Percentiles rank a stretch among this genome's conserved stretches.
Conservation (phyloP, 805 yeast species). For the Metschnikowia hibisci region DNA sequence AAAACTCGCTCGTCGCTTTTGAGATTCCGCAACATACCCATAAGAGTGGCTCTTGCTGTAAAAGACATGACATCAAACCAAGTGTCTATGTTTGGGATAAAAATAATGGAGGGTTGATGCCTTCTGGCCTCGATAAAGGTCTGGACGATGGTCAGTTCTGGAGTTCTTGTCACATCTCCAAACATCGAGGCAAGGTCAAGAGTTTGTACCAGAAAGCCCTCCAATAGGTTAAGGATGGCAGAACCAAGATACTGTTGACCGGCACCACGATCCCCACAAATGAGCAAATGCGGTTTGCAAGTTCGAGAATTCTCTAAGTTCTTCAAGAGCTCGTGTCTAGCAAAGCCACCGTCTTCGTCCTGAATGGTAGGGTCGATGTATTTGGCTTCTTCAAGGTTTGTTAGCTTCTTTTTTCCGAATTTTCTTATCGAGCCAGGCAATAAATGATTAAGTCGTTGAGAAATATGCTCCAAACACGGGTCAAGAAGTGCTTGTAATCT, state of each 20-base stretch:
- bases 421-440: slow-evolving; percentile 50
- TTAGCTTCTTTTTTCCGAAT: slow-evolving; percentile 40
- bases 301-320: slow-evolving; percentile 55
- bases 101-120: slow-evolving; percentile 83
- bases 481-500: slow-evolving; percentile 61
- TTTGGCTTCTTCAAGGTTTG: slow-evolving; percentile 66
- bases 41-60: slow-evolving; percentile 67
- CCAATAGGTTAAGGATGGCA: slow-evolving; percentile 76
- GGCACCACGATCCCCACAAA: slow-evolving; percentile 70
- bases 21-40: slow-evolving; percentile 63
- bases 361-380: slow-evolving; percentile 54
- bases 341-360: slow-evolving; percentile 63
- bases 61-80: slow-evolving; percentile 69
- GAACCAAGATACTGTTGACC: slow-evolving; percentile 86
- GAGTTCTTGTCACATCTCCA: slow-evolving; percentile 73
- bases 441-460: slow-evolving; percentile 47
- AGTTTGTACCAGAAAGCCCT: slow-evolving; percentile 85
- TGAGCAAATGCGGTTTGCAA: slow-evolving; percentile 75
- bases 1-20: slow-evolving; percentile 70
- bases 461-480: slow-evolving; percentile 45
- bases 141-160: slow-evolving; percentile 82
- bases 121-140: slow-evolving; percentile 82
- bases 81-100: slow-evolving; percentile 75
- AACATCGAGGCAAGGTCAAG: slow-evolving; percentile 75
- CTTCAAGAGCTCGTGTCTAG: slow-evolving; percentile 57